Evolutionary conservation across 2,329 filamentous ascomycete genomes (phyloP).

Genomic region (Calonectria hongkongensis): DNA sequence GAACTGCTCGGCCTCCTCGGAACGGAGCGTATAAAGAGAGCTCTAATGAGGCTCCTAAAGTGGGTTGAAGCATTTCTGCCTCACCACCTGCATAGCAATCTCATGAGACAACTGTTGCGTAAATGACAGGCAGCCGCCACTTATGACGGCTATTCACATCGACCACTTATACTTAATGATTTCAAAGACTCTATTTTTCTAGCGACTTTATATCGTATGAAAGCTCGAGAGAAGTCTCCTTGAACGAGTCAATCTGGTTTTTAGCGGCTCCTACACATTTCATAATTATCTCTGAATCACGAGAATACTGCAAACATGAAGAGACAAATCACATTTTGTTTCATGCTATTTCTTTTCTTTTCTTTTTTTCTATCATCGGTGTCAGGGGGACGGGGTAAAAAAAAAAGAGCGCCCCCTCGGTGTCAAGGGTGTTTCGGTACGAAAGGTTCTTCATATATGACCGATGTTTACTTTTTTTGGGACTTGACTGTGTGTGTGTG

Average conservation of each 20-base stretch:
- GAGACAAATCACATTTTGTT: constrained; percentile 29
- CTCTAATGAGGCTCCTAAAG: constrained; percentile 40
- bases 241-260: neutral
- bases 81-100: neutral
- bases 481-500: neutral
- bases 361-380: constrained; percentile 13
- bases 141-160: neutral
- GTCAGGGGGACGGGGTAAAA: constrained; percentile 23
- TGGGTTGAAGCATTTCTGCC: constrained; percentile 38
- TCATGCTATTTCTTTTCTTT: constrained; percentile 20
- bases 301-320: neutral
- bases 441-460: neutral
- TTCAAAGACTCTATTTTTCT: neutral
- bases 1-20: constrained; percentile 32
- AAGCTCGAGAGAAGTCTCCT: no score
- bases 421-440: constrained; percentile 34
- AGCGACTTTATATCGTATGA: no score
- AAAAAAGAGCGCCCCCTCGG: constrained; percentile 34
- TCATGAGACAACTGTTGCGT: neutral
- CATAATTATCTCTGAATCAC: neutral
- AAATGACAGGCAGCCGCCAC: neutral
- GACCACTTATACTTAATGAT: constrained; percentile 6
- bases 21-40: neutral
- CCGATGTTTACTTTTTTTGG: neutral
- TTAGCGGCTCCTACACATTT: constrained; percentile 1